Conservation (phyloP, 2,329 filamentous ascomycete genomes). For the Trichoderma cornu-damae region DNA sequence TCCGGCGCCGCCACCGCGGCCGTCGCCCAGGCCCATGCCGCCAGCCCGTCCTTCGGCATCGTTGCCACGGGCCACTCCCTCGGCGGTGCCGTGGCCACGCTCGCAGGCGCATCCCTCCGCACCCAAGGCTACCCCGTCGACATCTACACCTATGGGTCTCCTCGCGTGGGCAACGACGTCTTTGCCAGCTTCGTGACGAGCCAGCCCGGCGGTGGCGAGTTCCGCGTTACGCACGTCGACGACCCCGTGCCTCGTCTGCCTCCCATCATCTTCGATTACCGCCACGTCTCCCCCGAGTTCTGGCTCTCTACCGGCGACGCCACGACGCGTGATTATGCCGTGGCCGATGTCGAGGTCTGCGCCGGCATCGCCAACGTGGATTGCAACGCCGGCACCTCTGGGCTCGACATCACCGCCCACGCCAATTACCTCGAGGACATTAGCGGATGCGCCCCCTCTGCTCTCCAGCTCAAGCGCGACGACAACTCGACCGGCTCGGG, state of each 20-base stretch:
- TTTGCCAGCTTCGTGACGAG: slow-evolving; percentile 50
- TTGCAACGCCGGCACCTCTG: slow-evolving; percentile 49
- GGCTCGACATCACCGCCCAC: slow-evolving; percentile 44
- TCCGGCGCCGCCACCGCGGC: slow-evolving; percentile 37
- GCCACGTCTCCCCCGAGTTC: slow-evolving; percentile 66
- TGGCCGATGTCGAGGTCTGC: slow-evolving; percentile 44
- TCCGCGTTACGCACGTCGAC: slow-evolving; percentile 60
- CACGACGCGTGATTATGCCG: slow-evolving; percentile 34
- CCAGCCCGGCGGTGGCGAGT: slow-evolving; percentile 48
- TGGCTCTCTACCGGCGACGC: slow-evolving; percentile 45
- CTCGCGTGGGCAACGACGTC: slow-evolving; percentile 56
- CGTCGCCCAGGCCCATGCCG: slow-evolving; percentile 39
- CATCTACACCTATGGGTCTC: slow-evolving; percentile 62
- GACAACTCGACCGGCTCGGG: slow-evolving; percentile 22
- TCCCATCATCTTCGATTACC: slow-evolving; percentile 54
- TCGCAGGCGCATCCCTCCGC: slow-evolving; percentile 55
- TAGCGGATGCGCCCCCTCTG: slow-evolving; percentile 34
- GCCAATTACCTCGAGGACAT: slow-evolving; percentile 45
- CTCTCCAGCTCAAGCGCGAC: slow-evolving; percentile 26
- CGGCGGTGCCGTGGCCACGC: slow-evolving; percentile 58
- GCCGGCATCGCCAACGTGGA: slow-evolving; percentile 41
- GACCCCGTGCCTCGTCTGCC: slow-evolving; percentile 67
- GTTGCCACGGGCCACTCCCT: slow-evolving; percentile 64
- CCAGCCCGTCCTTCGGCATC: slow-evolving; percentile 49
- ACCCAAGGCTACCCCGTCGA: slow-evolving; percentile 42